Conservation (phyloP, 192 early-diverging fungal genomes). For the Podila minutissima region DNA sequence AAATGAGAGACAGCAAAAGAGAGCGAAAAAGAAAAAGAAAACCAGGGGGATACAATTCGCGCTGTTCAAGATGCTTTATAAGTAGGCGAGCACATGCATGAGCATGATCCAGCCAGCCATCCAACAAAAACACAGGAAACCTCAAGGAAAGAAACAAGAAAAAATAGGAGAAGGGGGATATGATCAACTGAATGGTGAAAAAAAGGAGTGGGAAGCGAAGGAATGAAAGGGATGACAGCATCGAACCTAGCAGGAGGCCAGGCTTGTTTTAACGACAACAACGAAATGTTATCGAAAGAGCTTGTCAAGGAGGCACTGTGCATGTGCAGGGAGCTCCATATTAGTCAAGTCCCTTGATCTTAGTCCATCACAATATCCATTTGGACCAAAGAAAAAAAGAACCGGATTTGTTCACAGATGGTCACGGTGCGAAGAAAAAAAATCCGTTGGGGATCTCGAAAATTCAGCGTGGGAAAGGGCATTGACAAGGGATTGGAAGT, state of each 20-base stretch:
- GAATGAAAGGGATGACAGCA: conserved; percentile 9
- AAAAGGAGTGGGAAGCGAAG: conserved; percentile 49
- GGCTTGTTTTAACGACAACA: background rate
- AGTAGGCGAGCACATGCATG: background rate
- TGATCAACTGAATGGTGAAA: conserved; percentile 22
- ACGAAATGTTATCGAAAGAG: background rate
- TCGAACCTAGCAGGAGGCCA: conserved; percentile 3
- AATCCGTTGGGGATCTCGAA: too few species aligned
- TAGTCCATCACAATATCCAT: background rate
- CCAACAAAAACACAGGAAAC: background rate
- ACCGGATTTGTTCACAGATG: background rate
- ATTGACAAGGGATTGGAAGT: conserved; percentile 30
- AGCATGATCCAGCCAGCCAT: background rate
- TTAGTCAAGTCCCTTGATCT: background rate
- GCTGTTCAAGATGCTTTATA: background rate
- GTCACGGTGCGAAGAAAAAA: background rate
- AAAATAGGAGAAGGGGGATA: conserved; percentile 43
- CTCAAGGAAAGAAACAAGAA: background rate
- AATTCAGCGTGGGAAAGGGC: conserved; percentile 10
- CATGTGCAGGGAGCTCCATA: background rate
- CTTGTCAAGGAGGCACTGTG: background rate
- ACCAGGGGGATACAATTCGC: too few species aligned
- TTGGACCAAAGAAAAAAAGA: background rate
- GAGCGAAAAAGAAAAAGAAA: background rate
- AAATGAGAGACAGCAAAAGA: conserved; percentile 6